Base-by-base conservation (phyloP, 192 early-diverging fungal species). In the Backusella tuberculispora region DNA sequence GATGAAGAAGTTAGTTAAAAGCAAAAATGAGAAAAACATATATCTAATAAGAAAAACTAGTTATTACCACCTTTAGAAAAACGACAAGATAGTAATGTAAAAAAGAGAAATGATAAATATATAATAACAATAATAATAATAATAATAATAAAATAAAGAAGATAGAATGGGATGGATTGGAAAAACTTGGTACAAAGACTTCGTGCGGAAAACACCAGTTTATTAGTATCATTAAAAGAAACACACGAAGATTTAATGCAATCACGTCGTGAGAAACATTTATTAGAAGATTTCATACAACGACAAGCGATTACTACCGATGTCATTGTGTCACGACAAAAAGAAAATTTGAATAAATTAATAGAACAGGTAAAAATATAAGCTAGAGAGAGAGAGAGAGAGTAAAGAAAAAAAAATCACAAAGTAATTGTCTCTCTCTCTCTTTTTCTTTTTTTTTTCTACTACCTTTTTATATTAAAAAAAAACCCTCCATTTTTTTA, bases 121-220 rank as follows among this genome's bases (percentile, higher is more conserved):
- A 47, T 47, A 47, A 1, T 47, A n/a, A n/a, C n/a, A n/a, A 47
- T 47, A 17, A 47, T 10, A 14, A 47, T 14, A 47, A 47, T 47
- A 47, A 10, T 34, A 34, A 47, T 47, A 65, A 38, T 17, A 3
- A 15, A 64, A 63, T 0, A 34, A 17, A 9, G 10, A 15, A 65
- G 63, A 65, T 47, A 47, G 46, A 10, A 47, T 47, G 9, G 12
- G 9, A 47, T 69, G 42, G 67, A 69, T 46, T 69, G 67, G 67
- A n/a, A 69, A 44, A 46, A 14, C 1, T 14, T 69, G 13, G 67
- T 69, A 5, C 13, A 69, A 19, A 24, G 40, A 46, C 21, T 69
- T 19, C 67, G 43, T 14, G 19, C 24, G 13, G 67, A 69, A 46
- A 69, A 69, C 24, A 69, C 67, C n/a, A 44, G 40, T 26, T 15